These are phyloP conservation scores for Dactylellina sp. DNA, from an alignment of 2,329 filamentous ascomycete genomes.

Conservation along the genomic window DNA sequence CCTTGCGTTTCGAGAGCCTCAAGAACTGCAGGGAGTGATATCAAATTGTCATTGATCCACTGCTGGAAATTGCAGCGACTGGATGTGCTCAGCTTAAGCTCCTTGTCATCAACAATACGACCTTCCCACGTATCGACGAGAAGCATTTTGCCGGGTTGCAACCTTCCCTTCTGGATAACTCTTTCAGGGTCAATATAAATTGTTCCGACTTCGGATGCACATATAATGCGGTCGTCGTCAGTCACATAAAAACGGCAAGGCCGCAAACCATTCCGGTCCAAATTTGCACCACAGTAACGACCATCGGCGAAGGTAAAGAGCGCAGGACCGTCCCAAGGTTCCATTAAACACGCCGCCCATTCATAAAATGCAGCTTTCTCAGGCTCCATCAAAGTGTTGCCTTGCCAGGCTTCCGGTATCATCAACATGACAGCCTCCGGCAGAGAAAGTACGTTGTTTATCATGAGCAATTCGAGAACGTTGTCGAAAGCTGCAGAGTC, in stretches of 20 bases:
- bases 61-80: slow-evolving; percentile 85
- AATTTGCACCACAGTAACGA: slow-evolving; percentile 94
- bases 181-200: slow-evolving; percentile 90
- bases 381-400: slow-evolving; percentile 89
- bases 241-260: slow-evolving; percentile 98
- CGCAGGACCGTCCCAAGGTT: slow-evolving; percentile 96
- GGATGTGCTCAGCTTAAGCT: slow-evolving; percentile 90
- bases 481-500: slow-evolving; percentile 98
- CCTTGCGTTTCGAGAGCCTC: slow-evolving; percentile 70
- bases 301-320: slow-evolving; percentile 98
- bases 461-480: slow-evolving; percentile 89
- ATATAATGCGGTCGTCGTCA: slow-evolving; percentile 96
- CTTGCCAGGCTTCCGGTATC: slow-evolving; percentile 98
- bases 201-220: slow-evolving; percentile 94
- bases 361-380: slow-evolving; percentile 98
- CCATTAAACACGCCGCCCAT: slow-evolving; percentile 98
- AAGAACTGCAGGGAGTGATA: slow-evolving; percentile 81
- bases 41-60: slow-evolving; percentile 87
- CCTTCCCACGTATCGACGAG: slow-evolving; percentile 91
- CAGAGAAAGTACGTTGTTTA: slow-evolving; percentile 94
- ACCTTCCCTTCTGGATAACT: slow-evolving; percentile 89
- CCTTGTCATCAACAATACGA: slow-evolving; percentile 91
- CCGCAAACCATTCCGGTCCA: slow-evolving; percentile 93
- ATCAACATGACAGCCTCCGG: slow-evolving; percentile 98
- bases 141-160: slow-evolving; percentile 95